A percentile compares a stretch with the other conserved stretches of the same genome.
These are phyloP conservation scores for Sporothrix brunneoviolacea DNA, from an alignment of 2,329 filamentous ascomycete genomes.

Conservation along the genomic window DNA sequence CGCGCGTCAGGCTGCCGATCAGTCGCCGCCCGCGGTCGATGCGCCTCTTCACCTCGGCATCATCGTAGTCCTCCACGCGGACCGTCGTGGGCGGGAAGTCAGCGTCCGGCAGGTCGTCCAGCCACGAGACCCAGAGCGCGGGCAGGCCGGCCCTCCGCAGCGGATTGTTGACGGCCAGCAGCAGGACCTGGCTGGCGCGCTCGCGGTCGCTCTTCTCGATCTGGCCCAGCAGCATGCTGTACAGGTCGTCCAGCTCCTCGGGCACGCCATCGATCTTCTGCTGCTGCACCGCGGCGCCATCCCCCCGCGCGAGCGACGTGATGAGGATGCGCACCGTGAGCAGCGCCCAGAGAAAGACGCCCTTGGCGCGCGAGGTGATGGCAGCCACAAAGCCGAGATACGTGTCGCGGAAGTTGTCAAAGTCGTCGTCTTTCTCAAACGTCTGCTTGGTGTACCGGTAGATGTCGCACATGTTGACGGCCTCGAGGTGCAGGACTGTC, in stretches of 20 bases:
- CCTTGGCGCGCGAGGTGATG: neutral
- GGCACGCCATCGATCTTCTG: neutral
- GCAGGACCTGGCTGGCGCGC: neutral
- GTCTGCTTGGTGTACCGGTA: neutral
- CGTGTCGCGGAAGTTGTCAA: neutral
- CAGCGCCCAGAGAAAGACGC: constrained; percentile 1
- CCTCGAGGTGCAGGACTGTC: neutral
- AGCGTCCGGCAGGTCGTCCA: neutral
- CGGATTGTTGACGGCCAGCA: neutral
- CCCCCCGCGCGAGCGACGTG: neutral
- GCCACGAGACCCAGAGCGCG: neutral
- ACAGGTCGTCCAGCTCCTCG: neutral
- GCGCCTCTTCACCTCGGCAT: neutral
- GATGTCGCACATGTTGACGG: neutral
- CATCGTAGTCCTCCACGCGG: no score
- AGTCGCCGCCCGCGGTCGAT: neutral
- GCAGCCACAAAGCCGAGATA: neutral
- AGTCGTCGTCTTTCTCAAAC: neutral
- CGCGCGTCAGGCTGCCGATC: neutral
- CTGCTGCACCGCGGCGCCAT: neutral
- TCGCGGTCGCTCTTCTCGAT: neutral
- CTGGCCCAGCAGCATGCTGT: neutral
- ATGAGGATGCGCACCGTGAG: neutral
- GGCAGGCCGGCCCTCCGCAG: neutral
- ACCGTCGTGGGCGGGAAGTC: neutral